phyloP scores from a whole-genome alignment of 768 basidiomycete genomes.

The Exidia glandulosa region DNA sequence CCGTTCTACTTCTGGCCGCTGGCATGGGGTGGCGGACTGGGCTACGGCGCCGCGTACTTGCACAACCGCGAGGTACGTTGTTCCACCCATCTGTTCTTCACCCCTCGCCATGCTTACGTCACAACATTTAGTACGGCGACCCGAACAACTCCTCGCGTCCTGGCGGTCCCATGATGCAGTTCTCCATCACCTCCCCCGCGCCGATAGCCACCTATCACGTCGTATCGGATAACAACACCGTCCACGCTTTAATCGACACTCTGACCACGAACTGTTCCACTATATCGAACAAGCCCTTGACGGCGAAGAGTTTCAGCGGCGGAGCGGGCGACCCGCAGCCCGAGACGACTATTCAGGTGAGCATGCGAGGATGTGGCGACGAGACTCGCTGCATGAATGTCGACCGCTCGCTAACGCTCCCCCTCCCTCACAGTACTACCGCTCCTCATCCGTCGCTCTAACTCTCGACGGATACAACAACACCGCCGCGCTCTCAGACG shows the following conservation, averaged over 20 bases:
- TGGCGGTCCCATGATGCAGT: constrained; percentile 33
- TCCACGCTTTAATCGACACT: constrained; percentile 30
- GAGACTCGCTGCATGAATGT: no score
- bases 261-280: constrained; percentile 34
- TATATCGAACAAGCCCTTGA: constrained; percentile 18
- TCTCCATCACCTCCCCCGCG: constrained; percentile 29
- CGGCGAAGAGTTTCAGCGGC: constrained; percentile 22
- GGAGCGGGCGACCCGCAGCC: constrained; percentile 24
- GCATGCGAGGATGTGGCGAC: not conserved
- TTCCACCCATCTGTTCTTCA: no score
- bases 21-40: constrained; percentile 30
- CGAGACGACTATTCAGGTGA: constrained; percentile 7
- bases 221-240: constrained; percentile 37
- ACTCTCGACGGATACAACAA: constrained; percentile 60
- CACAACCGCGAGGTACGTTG: constrained; percentile 33
- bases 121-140: constrained; percentile 31
- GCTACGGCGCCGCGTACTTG: constrained; percentile 21
- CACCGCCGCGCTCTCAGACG: constrained; percentile 33
- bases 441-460: constrained; percentile 50
- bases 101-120: not conserved
- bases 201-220: constrained; percentile 33
- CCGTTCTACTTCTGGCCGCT: constrained; percentile 62
- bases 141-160: constrained; percentile 35
- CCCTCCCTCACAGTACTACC: constrained; percentile 59
- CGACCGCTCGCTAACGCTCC: no score